Evolutionary conservation across 371 early-diverging fungal species (phyloP).

Genomic region (Mortierella sp.): DNA sequence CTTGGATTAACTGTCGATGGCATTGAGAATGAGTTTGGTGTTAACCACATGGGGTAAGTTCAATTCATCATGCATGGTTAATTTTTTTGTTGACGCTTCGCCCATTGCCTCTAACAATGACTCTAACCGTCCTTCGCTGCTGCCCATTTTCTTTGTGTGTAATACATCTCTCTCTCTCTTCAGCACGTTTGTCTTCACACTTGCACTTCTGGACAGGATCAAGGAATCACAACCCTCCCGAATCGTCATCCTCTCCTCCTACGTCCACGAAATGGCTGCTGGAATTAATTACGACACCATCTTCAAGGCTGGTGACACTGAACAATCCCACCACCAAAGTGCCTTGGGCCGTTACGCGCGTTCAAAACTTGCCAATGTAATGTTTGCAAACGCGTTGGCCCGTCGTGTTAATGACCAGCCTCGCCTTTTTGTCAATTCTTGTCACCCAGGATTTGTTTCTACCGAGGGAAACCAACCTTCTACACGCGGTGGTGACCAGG

Average conservation of each 20-base stretch:
- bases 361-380: constrained; percentile 74
- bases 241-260: constrained; percentile 62
- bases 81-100: no score
- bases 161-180: background rate
- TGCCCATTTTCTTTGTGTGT: background rate
- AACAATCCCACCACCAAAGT: background rate
- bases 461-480: background rate
- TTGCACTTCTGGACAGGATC: constrained; percentile 69
- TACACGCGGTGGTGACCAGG: background rate
- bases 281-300: constrained; percentile 50
- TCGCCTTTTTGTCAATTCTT: constrained; percentile 68
- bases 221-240: constrained; percentile 65
- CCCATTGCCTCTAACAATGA: background rate
- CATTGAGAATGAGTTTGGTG: constrained; percentile 80
- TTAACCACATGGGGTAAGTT: constrained; percentile 78
- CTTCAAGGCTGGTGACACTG: constrained; percentile 54
- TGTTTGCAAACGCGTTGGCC: constrained; percentile 68
- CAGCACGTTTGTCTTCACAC: constrained; percentile 73
- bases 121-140: background rate
- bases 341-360: constrained; percentile 57
- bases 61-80: constrained; percentile 6
- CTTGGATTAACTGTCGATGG: constrained; percentile 76
- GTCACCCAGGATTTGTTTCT: constrained; percentile 77
- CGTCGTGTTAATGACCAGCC: constrained; percentile 33
- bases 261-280: constrained; percentile 8